Conservation (phyloP, 352 stramenopile genomes). For the Phytopythium ostracodes region DNA sequence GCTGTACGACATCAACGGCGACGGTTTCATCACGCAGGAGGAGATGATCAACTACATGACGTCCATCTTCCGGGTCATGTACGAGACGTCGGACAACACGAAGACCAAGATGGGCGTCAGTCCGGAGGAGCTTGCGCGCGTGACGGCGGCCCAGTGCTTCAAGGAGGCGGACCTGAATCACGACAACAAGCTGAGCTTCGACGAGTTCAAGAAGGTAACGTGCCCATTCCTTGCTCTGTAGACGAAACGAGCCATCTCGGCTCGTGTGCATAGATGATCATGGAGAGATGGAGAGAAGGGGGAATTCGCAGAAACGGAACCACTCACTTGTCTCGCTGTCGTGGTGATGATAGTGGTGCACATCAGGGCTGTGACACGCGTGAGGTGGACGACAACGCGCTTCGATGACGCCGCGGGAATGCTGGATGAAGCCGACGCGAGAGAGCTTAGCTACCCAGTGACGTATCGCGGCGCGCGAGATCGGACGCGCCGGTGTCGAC, state of each 20-base stretch:
- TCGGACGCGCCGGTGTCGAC: conserved; percentile 13
- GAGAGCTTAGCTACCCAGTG: conserved; percentile 1
- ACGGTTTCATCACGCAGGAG: conserved; percentile 81
- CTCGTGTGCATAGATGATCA: conserved; percentile 1
- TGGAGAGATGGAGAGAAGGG: neutral
- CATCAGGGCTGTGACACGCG: conserved; percentile 23
- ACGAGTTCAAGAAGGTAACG: conserved; percentile 87
- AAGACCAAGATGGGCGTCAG: conserved; percentile 73
- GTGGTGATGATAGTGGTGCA: conserved; percentile 29
- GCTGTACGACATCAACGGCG: conserved; percentile 82
- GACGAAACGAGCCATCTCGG: neutral
- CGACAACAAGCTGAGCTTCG: conserved; percentile 84
- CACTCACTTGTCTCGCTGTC: conserved; percentile 14
- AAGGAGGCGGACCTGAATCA: conserved; percentile 80
- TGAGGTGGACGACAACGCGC: conserved; percentile 23
- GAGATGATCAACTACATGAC: conserved; percentile 89
- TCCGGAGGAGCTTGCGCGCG: conserved; percentile 72
- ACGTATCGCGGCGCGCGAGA: neutral
- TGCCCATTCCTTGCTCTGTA: conserved; percentile 4
- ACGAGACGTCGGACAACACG: conserved; percentile 75
- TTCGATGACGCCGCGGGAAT: neutral
- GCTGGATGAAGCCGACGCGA: neutral
- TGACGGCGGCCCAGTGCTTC: conserved; percentile 83
- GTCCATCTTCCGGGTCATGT: conserved; percentile 89
- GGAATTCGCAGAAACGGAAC: neutral